Evolutionary conservation across 2,329 filamentous ascomycete species (phyloP).

Genomic region (Emericellopsis atlantica): DNA sequence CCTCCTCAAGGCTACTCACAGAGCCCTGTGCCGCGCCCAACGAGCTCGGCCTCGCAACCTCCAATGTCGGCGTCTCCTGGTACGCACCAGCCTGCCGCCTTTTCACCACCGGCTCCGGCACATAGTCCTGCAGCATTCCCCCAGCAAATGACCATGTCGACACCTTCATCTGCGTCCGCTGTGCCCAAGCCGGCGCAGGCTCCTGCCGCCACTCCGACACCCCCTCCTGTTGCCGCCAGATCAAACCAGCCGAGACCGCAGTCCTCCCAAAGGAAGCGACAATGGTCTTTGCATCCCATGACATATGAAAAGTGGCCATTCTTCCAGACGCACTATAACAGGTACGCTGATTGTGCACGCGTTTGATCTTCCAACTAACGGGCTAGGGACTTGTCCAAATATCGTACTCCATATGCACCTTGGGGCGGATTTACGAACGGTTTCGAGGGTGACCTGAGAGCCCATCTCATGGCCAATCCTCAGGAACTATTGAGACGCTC

Average conservation of each 20-base stretch:
- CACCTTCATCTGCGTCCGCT: too few relatives aligned
- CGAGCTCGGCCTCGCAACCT: too few relatives aligned
- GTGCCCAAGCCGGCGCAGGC: not conserved
- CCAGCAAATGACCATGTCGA: too few relatives aligned
- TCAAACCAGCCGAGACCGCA: too few relatives aligned
- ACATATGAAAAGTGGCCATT: constrained; percentile 43
- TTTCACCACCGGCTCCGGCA: too few relatives aligned
- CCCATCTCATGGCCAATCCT: constrained; percentile 26
- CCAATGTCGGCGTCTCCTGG: too few relatives aligned
- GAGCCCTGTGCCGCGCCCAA: too few relatives aligned
- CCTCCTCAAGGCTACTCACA: too few relatives aligned
- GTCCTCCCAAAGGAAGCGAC: too few relatives aligned
- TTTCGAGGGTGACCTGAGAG: constrained; percentile 39
- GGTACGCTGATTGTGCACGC: constrained; percentile 20
- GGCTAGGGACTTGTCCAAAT: constrained; percentile 38
- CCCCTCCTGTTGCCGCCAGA: constrained; percentile 2
- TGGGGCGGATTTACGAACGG: constrained; percentile 49
- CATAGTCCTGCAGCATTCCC: too few relatives aligned
- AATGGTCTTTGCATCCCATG: constrained; percentile 9
- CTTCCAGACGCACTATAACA: constrained; percentile 47
- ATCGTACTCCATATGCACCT: constrained; percentile 46
- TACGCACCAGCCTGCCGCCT: too few relatives aligned
- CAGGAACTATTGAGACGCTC: constrained; percentile 15
- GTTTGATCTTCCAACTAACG: not conserved
- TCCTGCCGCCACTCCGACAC: not conserved